These are phyloP conservation scores for Nothomitra cinnamomea DNA, from an alignment of 2,329 filamentous ascomycete species.

Conservation along the genomic window DNA sequence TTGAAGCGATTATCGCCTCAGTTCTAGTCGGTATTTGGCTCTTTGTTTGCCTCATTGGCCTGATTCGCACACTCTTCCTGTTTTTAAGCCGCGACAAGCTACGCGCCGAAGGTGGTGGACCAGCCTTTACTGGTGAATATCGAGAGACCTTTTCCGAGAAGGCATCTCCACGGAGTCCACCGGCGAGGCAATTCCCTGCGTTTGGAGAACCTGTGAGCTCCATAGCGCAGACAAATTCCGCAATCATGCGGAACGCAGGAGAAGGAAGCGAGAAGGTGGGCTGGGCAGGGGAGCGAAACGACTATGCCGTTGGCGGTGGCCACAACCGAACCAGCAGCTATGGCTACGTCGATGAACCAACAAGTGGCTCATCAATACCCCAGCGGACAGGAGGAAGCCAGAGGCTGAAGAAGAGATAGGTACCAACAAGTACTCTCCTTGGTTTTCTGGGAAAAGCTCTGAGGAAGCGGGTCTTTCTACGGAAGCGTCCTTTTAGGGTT, in stretches of 20 bases:
- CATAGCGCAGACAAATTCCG: neutral
- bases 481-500: no score
- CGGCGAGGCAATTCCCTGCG: neutral
- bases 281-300: neutral
- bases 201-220: neutral
- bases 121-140: neutral
- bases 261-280: neutral
- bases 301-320: neutral
- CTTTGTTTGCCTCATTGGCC: constrained; percentile 56
- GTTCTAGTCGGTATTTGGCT: constrained; percentile 62
- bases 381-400: no score
- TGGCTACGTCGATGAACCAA: neutral
- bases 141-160: neutral
- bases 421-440: no score
- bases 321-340: neutral
- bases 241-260: neutral
- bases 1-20: constrained; percentile 65
- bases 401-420: no score
- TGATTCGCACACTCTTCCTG: constrained; percentile 46
- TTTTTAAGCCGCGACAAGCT: constrained; percentile 43
- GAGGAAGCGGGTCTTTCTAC: no score
- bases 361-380: no score
- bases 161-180: neutral
- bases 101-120: constrained; percentile 40
- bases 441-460: no score